Evolutionary conservation across 305 asterid genomes (phyloP).

Genomic region (Fraxinus sp.): DNA sequence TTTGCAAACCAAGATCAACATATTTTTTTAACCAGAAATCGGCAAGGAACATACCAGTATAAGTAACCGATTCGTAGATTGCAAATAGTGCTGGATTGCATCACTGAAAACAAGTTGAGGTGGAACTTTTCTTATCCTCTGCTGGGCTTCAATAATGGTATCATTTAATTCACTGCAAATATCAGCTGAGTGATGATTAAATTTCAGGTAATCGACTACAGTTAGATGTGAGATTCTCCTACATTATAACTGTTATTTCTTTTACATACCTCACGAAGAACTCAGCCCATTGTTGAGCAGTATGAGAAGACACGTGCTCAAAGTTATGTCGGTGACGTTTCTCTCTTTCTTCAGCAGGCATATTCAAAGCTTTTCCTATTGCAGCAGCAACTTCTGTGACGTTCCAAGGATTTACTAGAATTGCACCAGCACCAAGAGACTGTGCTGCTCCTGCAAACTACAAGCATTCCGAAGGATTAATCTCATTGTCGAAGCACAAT

Average conservation of each 20-base stretch:
- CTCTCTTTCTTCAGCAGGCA: conserved; percentile 87
- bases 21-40: not conserved
- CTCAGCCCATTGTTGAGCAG: conserved; percentile 99
- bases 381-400: conserved; percentile 92
- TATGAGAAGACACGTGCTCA: conserved; percentile 86
- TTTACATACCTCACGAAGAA: conserved; percentile 79
- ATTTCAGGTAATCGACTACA: not conserved
- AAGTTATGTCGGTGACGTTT: conserved; percentile 87
- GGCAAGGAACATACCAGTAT: conserved; percentile 60
- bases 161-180: conserved; percentile 90
- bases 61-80: conserved; percentile 77
- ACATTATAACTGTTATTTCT: conserved; percentile 1
- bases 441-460: conserved; percentile 99
- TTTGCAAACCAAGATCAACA: not conserved
- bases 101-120: conserved; percentile 65
- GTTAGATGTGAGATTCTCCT: not conserved
- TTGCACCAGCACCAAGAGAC: conserved; percentile 97
- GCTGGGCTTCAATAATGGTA: conserved; percentile 90
- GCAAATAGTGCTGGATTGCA: conserved; percentile 58
- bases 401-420: conserved; percentile 98
- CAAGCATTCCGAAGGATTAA: conserved; percentile 19
- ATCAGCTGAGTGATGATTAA: not conserved
- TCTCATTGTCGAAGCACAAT: conserved; percentile 1
- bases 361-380: conserved; percentile 76
- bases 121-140: conserved; percentile 73